Percentiles rank a stretch among this genome's conserved stretches.
phyloP scores from a whole-genome alignment of 768 basidiomycete genomes.

The Mycena galopus region DNA sequence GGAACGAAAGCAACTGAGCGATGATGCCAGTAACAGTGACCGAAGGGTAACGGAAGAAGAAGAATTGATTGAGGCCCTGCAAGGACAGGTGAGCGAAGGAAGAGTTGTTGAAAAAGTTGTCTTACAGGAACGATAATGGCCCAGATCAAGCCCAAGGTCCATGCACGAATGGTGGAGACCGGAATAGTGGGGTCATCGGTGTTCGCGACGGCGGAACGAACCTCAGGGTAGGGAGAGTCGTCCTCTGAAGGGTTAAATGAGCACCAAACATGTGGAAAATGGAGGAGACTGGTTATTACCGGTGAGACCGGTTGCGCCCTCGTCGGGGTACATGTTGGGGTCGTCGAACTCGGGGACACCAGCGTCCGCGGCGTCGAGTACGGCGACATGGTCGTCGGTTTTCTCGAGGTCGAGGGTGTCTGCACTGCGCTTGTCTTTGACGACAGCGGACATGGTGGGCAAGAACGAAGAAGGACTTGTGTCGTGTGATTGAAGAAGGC shows the following conservation, averaged over 20 bases:
- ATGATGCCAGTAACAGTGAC: conserved; percentile 67
- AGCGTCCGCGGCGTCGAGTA: conserved; percentile 24
- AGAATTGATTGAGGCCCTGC: conserved; percentile 65
- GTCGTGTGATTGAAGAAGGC: not conserved
- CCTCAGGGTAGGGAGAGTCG: conserved; percentile 70
- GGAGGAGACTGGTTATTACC: conserved; percentile 34
- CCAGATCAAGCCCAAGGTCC: conserved; percentile 69
- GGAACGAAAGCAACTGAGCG: conserved; percentile 79
- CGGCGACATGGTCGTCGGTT: conserved; percentile 9
- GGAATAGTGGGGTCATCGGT: conserved; percentile 65
- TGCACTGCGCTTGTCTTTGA: conserved; percentile 21
- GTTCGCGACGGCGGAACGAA: conserved; percentile 68
- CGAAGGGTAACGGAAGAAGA: conserved; percentile 68
- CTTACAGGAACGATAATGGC: conserved; percentile 56
- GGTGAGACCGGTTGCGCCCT: conserved; percentile 37
- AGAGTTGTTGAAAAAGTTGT: too few species aligned
- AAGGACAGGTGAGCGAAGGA: not conserved
- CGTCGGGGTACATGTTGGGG: conserved; percentile 46
- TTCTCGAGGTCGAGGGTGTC: conserved; percentile 36
- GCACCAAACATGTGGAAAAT: too few species aligned
- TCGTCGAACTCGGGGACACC: conserved; percentile 45
- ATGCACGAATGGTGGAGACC: conserved; percentile 63
- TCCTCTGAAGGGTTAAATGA: conserved; percentile 49
- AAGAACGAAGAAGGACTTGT: conserved; percentile 5
- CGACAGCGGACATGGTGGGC: conserved; percentile 28